These are phyloP conservation scores for Coemansia sp. DNA, from an alignment of 192 early-diverging fungal genomes.

Conservation along the genomic window DNA sequence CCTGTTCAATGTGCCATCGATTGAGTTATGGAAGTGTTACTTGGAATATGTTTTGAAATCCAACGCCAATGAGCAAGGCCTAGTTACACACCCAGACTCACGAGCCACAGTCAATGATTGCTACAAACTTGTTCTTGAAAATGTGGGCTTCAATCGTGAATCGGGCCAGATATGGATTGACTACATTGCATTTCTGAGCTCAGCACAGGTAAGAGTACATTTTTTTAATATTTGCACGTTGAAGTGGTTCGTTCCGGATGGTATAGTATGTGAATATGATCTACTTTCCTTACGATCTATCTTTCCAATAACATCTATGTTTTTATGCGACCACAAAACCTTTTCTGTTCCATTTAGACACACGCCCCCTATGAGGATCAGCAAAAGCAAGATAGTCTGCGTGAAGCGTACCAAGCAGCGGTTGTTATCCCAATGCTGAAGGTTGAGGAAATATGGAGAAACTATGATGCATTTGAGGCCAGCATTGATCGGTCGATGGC, in stretches of 20 bases:
- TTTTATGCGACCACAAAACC: background rate
- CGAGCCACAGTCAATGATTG: conserved; percentile 72
- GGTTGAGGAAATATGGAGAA: conserved; percentile 92
- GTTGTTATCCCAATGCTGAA: conserved; percentile 84
- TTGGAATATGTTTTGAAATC: conserved; percentile 80
- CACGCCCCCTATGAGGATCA: conserved; percentile 79
- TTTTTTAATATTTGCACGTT: too few relatives aligned
- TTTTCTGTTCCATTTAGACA: conserved; percentile 12
- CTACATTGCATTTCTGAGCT: conserved; percentile 79
- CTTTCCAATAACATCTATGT: background rate
- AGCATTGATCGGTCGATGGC: conserved; percentile 73
- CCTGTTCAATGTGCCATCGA: conserved; percentile 75
- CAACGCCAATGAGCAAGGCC: conserved; percentile 60
- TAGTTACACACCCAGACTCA: conserved; percentile 58
- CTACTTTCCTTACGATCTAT: background rate
- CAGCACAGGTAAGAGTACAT: conserved; percentile 60
- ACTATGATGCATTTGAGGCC: conserved; percentile 93
- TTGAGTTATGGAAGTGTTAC: conserved; percentile 89
- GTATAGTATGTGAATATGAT: background rate
- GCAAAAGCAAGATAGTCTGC: conserved; percentile 81
- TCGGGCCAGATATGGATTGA: conserved; percentile 87
- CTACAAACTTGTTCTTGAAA: conserved; percentile 85
- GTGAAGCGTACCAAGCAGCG: conserved; percentile 81
- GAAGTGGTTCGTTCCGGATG: background rate
- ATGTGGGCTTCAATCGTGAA: conserved; percentile 86